Percentiles rank a stretch among this genome's conserved stretches.
phyloP scores from a whole-genome alignment of 805 yeast species.

The Torulaspora franciscae region DNA sequence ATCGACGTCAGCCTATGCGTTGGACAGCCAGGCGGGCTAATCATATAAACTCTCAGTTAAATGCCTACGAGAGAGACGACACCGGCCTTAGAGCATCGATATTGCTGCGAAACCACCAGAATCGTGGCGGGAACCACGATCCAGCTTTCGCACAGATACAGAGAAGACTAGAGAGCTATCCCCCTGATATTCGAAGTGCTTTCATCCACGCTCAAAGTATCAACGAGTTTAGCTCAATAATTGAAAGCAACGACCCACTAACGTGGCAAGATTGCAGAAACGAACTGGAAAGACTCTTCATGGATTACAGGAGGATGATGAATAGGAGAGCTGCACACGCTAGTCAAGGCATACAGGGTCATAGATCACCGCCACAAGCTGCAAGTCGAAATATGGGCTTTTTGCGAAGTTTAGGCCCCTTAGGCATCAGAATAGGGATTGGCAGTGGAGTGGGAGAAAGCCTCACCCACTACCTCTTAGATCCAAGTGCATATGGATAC shows the following conservation, averaged over 20 bases:
- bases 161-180: slow-evolving; percentile 17
- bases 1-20: slow-evolving; percentile 16
- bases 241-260: slow-evolving; percentile 22
- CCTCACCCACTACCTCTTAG: slow-evolving; percentile 11
- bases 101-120: slow-evolving; percentile 1
- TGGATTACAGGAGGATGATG: slow-evolving; percentile 20
- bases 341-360: slow-evolving; percentile 5
- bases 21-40: slow-evolving; percentile 21
- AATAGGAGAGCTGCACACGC: slow-evolving; percentile 19
- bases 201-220: slow-evolving; percentile 26
- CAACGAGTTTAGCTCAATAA: slow-evolving; percentile 22
- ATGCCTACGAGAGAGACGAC: slow-evolving; percentile 13
- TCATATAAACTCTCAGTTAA: slow-evolving; percentile 9
- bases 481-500: slow-evolving; percentile 5
- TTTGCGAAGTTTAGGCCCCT: slow-evolving; percentile 6
- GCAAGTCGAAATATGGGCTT: not conserved
- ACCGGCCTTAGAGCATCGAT: slow-evolving; percentile 9
- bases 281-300: slow-evolving; percentile 21
- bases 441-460: slow-evolving; percentile 15
- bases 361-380: not conserved
- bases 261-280: slow-evolving; percentile 21
- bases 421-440: slow-evolving; percentile 10
- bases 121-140: not conserved
- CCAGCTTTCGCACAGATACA: slow-evolving; percentile 11
- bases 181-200: slow-evolving; percentile 24